Percentiles rank a stretch among this genome's conserved stretches.
These are phyloP conservation scores for Nepenthes alata DNA, from an alignment of 179 eudicot genomes.

Conservation along the genomic window DNA sequence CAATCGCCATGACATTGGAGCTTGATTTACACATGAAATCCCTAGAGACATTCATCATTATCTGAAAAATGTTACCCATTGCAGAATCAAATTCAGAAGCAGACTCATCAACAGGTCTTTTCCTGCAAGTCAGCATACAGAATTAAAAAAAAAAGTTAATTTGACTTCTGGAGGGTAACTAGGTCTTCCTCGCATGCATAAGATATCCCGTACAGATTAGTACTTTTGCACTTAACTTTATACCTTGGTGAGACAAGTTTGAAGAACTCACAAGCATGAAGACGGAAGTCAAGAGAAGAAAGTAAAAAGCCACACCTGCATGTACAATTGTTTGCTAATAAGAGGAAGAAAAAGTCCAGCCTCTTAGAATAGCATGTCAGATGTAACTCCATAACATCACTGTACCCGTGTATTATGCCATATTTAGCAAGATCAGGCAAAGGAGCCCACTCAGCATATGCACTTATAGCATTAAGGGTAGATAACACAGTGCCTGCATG, in stretches of 20 bases:
- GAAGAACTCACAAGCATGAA: constrained; percentile 96
- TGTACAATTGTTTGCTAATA: constrained; percentile 5
- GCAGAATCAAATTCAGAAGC: constrained; percentile 77
- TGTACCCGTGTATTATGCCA: constrained; percentile 83
- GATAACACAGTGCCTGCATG: constrained; percentile 91
- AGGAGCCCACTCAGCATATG: constrained; percentile 99
- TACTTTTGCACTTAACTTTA: constrained; percentile 5
- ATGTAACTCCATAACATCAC: constrained; percentile 1
- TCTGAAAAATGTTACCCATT: constrained; percentile 56
- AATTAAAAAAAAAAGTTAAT: constrained; percentile 2
- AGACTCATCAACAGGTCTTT: constrained; percentile 69
- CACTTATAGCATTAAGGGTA: constrained; percentile 78
- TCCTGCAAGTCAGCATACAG: constrained; percentile 40
- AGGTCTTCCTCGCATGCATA: not conserved
- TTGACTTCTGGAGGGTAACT: not conserved
- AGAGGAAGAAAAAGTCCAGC: constrained; percentile 4
- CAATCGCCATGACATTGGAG: constrained; percentile 29
- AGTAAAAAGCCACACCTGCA: constrained; percentile 88
- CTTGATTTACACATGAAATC: constrained; percentile 64
- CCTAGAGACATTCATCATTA: constrained; percentile 60
- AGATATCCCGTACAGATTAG: not conserved
- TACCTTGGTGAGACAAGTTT: constrained; percentile 86
- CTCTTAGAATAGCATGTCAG: not conserved
- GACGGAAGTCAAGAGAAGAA: constrained; percentile 91
- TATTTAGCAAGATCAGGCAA: constrained; percentile 79